A percentile compares a stretch with the other conserved stretches of the same genome.
Conservation (phyloP, 768 basidiomycete genomes). For the Boletus sp. region DNA sequence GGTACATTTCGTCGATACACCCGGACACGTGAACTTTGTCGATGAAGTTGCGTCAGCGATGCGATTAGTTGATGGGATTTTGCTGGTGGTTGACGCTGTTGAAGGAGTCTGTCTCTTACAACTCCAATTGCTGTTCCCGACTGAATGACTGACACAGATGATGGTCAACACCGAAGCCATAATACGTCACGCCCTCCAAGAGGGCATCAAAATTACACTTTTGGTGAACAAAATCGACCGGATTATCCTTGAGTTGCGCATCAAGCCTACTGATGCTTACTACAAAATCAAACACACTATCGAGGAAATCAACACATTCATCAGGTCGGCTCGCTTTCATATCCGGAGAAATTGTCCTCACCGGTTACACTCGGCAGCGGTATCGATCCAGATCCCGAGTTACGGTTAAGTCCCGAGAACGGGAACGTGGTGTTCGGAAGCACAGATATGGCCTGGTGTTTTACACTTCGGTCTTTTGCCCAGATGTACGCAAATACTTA, state of each 20-base stretch:
- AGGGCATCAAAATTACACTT: conserved; percentile 85
- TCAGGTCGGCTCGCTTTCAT: conserved; percentile 56
- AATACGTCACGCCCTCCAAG: conserved; percentile 86
- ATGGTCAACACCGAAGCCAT: conserved; percentile 92
- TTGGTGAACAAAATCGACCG: conserved; percentile 98
- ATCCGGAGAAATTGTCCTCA: background rate
- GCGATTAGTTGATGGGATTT: conserved; percentile 84
- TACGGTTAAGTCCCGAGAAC: conserved; percentile 88
- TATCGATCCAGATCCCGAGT: conserved; percentile 85
- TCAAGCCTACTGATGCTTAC: conserved; percentile 95
- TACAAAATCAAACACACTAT: conserved; percentile 99
- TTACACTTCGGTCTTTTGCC: conserved; percentile 91
- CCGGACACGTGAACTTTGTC: conserved; percentile 98
- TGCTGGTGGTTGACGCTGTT: conserved; percentile 96
- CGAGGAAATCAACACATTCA: conserved; percentile 96
- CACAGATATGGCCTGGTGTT: conserved; percentile 97
- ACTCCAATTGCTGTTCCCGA: conserved; percentile 1
- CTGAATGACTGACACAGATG: conserved; percentile 46
- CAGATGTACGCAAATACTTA: conserved; percentile 95
- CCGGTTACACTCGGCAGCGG: conserved; percentile 39
- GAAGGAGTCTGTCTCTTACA: conserved; percentile 72
- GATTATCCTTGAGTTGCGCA: conserved; percentile 91
- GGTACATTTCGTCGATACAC: conserved; percentile 93
- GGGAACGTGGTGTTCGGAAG: conserved; percentile 98
- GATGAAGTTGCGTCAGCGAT: conserved; percentile 92